A percentile compares a stretch with the other conserved stretches of the same genome.
Conservation (phyloP, 75 land plant genomes). For the Adiantum capillusveneris region DNA sequence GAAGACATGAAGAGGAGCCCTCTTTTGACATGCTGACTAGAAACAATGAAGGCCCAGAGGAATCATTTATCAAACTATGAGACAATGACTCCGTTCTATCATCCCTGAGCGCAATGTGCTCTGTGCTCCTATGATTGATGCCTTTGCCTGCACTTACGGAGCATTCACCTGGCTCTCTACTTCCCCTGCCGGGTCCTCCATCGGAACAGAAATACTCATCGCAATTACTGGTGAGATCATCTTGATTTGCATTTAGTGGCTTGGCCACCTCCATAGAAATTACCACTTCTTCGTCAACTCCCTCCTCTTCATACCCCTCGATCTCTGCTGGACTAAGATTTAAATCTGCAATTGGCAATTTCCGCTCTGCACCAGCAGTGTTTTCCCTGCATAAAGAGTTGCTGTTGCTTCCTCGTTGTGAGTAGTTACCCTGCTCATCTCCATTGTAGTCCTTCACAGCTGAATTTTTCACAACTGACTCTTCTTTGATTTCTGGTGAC, state of each 20-base stretch:
- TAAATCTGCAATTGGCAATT: background rate
- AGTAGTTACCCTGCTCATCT: constrained; percentile 2
- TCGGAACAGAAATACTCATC: no score
- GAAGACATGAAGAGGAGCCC: background rate
- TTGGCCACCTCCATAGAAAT: background rate
- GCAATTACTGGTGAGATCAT: no score
- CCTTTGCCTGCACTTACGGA: background rate
- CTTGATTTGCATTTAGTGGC: background rate
- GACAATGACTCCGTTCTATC: background rate
- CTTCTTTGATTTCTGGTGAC: background rate
- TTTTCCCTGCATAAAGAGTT: background rate
- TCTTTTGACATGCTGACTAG: background rate
- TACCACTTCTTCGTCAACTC: background rate
- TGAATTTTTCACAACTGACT: background rate
- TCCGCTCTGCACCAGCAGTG: background rate
- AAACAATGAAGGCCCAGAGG: background rate
- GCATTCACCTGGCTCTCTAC: background rate
- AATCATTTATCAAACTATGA: background rate
- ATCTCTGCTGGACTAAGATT: background rate
- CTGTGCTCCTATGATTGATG: background rate
- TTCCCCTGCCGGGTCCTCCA: no score
- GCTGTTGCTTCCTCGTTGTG: constrained; percentile 1
- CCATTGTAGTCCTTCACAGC: background rate
- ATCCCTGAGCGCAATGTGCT: no score
- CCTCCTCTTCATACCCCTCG: background rate